Percentiles rank a stretch among this genome's conserved stretches.
These are phyloP conservation scores for Sisymbrium altissimum DNA, from an alignment of 345 rosid species.

Conservation along the genomic window DNA sequence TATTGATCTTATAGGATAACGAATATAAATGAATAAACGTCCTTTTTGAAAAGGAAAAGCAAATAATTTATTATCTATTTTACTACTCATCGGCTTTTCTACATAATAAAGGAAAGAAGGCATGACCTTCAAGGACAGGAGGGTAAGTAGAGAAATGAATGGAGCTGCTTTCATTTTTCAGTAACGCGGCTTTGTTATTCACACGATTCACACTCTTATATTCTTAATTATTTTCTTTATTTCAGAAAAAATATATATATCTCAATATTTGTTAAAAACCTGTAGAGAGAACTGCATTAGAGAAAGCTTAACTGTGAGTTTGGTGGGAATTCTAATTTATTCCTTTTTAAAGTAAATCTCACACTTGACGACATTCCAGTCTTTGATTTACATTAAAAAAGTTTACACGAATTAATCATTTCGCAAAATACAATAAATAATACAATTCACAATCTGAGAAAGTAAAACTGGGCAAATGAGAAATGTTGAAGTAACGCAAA, in stretches of 20 bases:
- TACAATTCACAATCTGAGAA: background rate
- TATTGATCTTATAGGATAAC: background rate
- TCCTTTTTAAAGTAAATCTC: background rate
- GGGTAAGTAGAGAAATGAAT: background rate
- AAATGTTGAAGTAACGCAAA: background rate
- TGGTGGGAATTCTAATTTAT: background rate
- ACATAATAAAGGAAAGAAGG: background rate
- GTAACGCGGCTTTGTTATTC: background rate
- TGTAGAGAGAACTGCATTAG: background rate
- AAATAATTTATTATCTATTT: background rate
- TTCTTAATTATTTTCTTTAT: background rate
- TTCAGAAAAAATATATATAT: background rate
- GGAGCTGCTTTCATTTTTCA: background rate
- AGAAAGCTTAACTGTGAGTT: background rate
- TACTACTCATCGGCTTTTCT: background rate
- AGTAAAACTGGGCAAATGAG: background rate
- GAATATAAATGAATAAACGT: background rate
- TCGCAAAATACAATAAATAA: background rate
- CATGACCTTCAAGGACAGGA: background rate
- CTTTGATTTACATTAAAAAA: too few species aligned
- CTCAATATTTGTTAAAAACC: background rate
- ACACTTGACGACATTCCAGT: background rate
- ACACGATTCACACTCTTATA: conserved; percentile 2
- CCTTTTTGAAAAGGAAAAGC: background rate
- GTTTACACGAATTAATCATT: background rate